Conservation (phyloP, 805 yeast genomes). For the Yamadazyma philogaea region DNA sequence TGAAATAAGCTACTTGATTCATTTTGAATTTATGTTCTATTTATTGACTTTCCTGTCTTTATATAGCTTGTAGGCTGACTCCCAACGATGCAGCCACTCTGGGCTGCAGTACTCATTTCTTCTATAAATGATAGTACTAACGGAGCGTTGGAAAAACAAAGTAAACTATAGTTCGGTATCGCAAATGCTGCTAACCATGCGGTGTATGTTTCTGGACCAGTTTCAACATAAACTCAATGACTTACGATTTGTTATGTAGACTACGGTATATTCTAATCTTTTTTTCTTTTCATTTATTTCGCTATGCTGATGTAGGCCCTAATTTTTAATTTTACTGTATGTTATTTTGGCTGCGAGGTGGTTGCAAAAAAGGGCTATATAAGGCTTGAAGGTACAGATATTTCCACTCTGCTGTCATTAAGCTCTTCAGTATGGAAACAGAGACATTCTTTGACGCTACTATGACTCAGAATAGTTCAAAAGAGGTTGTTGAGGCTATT, state of each 20-base stretch:
- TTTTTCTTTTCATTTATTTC: too few species aligned
- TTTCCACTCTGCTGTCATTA: background rate
- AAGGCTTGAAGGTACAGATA: background rate
- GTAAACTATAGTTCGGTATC: background rate
- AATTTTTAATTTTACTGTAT: too few species aligned
- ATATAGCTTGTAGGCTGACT: background rate
- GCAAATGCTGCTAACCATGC: background rate
- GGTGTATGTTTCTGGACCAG: background rate
- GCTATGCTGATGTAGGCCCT: too few species aligned
- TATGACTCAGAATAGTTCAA: too few species aligned
- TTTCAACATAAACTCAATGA: background rate
- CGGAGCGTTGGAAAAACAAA: constrained; percentile 56
- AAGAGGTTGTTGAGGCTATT: background rate
- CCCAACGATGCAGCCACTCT: constrained; percentile 52
- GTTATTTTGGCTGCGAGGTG: background rate
- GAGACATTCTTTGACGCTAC: background rate
- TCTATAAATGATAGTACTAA: constrained; percentile 38
- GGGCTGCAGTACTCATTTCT: constrained; percentile 49
- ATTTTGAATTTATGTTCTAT: constrained; percentile 5
- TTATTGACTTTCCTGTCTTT: constrained; percentile 1
- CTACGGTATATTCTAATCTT: background rate
- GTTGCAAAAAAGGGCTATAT: background rate
- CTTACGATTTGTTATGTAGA: background rate
- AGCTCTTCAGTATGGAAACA: too few species aligned
- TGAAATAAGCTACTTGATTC: constrained; percentile 13